Conservation (phyloP, 192 early-diverging fungal genomes). For the Coemansia aciculifera region DNA sequence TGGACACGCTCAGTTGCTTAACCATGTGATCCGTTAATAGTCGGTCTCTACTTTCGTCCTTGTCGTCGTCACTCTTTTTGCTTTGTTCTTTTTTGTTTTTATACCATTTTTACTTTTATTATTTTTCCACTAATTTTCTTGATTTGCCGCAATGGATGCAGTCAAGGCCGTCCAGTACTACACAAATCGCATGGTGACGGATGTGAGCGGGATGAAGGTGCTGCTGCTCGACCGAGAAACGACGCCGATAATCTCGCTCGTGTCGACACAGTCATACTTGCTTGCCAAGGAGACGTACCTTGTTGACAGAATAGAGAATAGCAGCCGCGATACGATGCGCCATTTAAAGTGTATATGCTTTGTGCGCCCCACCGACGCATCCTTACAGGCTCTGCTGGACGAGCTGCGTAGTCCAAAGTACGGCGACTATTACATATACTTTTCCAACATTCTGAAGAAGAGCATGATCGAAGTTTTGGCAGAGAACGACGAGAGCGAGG, state of each 20-base stretch:
- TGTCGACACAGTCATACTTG: slow-evolving; percentile 89
- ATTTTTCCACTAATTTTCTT: not conserved
- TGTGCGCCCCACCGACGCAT: slow-evolving; percentile 79
- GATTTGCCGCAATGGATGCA: slow-evolving; percentile 62
- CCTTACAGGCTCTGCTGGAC: slow-evolving; percentile 82
- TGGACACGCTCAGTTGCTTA: not conserved
- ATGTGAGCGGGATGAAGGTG: slow-evolving; percentile 97
- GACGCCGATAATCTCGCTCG: slow-evolving; percentile 93
- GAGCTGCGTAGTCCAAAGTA: slow-evolving; percentile 91
- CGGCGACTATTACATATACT: slow-evolving; percentile 96
- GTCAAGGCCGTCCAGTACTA: slow-evolving; percentile 85
- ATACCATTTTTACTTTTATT: not conserved
- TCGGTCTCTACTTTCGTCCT: not conserved
- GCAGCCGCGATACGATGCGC: slow-evolving; percentile 82
- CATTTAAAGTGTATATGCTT: slow-evolving; percentile 97
- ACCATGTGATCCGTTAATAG: not conserved
- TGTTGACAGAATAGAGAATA: slow-evolving; percentile 90
- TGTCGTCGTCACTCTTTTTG: not conserved
- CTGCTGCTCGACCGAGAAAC: slow-evolving; percentile 92
- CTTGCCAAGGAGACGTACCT: slow-evolving; percentile 92
- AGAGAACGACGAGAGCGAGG: slow-evolving; percentile 93
- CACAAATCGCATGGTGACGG: slow-evolving; percentile 86
- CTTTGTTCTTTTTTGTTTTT: not conserved
- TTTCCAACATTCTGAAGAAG: slow-evolving; percentile 92
- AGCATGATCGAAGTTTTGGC: slow-evolving; percentile 89